Conservation (phyloP, 768 basidiomycete genomes). For the Heimioporus sp. region DNA sequence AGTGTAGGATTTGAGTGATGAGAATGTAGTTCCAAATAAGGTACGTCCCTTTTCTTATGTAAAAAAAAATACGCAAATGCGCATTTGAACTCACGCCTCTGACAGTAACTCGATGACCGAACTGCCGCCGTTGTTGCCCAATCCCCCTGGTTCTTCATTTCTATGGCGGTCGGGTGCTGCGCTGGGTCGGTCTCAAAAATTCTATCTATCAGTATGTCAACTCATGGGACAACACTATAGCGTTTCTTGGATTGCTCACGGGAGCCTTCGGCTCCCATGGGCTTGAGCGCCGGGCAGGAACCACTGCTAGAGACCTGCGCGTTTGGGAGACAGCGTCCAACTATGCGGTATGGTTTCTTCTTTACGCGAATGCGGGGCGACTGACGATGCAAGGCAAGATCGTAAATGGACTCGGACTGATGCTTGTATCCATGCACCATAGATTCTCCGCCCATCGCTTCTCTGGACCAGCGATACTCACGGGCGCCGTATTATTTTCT, state of each 20-base stretch:
- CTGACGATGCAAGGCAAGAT: slow-evolving; percentile 41
- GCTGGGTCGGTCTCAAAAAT: slow-evolving; percentile 32
- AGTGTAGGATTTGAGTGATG: slow-evolving; percentile 11
- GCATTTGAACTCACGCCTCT: too few relatives aligned
- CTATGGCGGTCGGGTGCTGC: slow-evolving; percentile 45
- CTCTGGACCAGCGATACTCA: slow-evolving; percentile 63
- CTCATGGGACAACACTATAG: slow-evolving; percentile 19
- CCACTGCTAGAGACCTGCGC: slow-evolving; percentile 50
- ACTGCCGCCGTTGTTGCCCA: slow-evolving; percentile 30
- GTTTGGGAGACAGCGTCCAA: slow-evolving; percentile 63
- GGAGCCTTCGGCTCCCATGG: slow-evolving; percentile 73
- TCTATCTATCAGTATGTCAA: neutral
- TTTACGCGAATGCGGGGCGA: neutral
- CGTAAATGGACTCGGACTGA: slow-evolving; percentile 64
- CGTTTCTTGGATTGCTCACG: slow-evolving; percentile 49
- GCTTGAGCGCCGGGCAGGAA: slow-evolving; percentile 44
- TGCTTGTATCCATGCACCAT: slow-evolving; percentile 62
- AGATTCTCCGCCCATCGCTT: slow-evolving; percentile 59
- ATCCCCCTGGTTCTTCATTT: slow-evolving; percentile 17
- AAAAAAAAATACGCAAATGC: too few relatives aligned
- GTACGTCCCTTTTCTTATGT: too few relatives aligned
- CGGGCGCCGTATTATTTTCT: slow-evolving; percentile 59
- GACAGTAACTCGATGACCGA: slow-evolving; percentile 18
- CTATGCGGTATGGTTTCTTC: slow-evolving; percentile 53
- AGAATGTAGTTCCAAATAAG: too few relatives aligned